Evolutionary conservation across 805 yeast species (phyloP).

Genomic region (Candida germanica): DNA sequence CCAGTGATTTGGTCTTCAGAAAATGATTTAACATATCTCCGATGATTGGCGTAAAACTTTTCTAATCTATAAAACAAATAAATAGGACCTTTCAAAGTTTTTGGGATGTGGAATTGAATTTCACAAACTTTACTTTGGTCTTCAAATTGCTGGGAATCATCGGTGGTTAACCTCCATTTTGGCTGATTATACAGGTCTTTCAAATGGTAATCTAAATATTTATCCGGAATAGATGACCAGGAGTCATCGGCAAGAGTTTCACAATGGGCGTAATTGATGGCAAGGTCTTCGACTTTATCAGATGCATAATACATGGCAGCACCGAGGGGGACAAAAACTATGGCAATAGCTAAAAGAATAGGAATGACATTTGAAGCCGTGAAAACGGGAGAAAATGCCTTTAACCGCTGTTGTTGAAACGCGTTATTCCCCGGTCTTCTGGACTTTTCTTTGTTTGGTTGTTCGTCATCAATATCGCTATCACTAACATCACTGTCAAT

Average conservation of each 20-base stretch:
- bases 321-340: slow-evolving; percentile 42
- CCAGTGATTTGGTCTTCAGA: slow-evolving; percentile 44
- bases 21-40: slow-evolving; percentile 42
- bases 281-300: slow-evolving; percentile 34
- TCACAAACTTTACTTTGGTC: slow-evolving; percentile 49
- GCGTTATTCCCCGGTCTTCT: slow-evolving; percentile 65
- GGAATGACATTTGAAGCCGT: slow-evolving; percentile 44
- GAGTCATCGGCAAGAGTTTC: slow-evolving; percentile 29
- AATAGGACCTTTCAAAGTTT: slow-evolving; percentile 35
- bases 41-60: slow-evolving; percentile 42
- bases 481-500: slow-evolving; percentile 3
- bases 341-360: slow-evolving; percentile 34
- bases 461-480: slow-evolving; percentile 36
- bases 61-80: slow-evolving; percentile 41
- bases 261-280: slow-evolving; percentile 42
- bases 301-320: slow-evolving; percentile 48
- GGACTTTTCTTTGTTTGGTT: slow-evolving; percentile 42
- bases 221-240: slow-evolving; percentile 37
- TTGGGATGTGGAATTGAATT: slow-evolving; percentile 38
- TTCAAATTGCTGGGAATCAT: slow-evolving; percentile 43
- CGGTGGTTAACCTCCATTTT: slow-evolving; percentile 36
- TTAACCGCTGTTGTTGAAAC: slow-evolving; percentile 54
- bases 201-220: slow-evolving; percentile 38
- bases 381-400: slow-evolving; percentile 47
- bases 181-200: slow-evolving; percentile 17